These are phyloP conservation scores for Sedum album DNA, from an alignment of 164 flowering plant genomes.

Conservation along the genomic window DNA sequence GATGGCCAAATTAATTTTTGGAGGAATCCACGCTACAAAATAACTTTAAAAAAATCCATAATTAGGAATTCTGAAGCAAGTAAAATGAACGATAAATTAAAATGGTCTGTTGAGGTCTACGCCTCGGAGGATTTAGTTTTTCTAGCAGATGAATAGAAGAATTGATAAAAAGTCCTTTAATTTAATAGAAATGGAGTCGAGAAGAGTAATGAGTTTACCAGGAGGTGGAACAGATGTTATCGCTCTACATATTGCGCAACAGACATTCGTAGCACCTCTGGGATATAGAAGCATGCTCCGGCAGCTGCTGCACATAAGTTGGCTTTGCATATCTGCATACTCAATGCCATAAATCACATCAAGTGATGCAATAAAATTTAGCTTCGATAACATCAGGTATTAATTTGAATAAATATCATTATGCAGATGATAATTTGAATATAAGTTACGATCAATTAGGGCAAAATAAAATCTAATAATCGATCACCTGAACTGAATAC, in stretches of 20 bases:
- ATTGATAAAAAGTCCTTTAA: too few species aligned
- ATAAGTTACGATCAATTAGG: too few species aligned
- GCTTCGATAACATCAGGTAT: too few species aligned
- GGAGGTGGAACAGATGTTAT: conserved; percentile 69
- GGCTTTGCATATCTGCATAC: conserved; percentile 79
- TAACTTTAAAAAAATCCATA: neutral
- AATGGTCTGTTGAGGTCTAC: too few species aligned
- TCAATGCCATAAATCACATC: neutral
- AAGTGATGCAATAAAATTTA: too few species aligned
- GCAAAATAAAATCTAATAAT: too few species aligned
- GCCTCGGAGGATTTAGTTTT: neutral
- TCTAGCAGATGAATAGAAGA: neutral
- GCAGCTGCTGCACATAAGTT: conserved; percentile 84
- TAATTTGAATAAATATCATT: too few species aligned
- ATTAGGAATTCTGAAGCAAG: too few species aligned
- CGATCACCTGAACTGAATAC: too few species aligned
- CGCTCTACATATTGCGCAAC: conserved; percentile 79
- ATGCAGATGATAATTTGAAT: too few species aligned
- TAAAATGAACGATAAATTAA: too few species aligned
- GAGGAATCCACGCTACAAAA: neutral
- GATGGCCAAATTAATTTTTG: neutral
- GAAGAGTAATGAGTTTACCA: conserved; percentile 30
- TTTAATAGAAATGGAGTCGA: too few species aligned
- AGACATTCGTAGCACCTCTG: conserved; percentile 86
- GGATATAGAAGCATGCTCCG: conserved; percentile 77